Evolutionary conservation across 192 early-diverging fungal species (phyloP).

Genomic region (Coemansia guatemalensis): DNA sequence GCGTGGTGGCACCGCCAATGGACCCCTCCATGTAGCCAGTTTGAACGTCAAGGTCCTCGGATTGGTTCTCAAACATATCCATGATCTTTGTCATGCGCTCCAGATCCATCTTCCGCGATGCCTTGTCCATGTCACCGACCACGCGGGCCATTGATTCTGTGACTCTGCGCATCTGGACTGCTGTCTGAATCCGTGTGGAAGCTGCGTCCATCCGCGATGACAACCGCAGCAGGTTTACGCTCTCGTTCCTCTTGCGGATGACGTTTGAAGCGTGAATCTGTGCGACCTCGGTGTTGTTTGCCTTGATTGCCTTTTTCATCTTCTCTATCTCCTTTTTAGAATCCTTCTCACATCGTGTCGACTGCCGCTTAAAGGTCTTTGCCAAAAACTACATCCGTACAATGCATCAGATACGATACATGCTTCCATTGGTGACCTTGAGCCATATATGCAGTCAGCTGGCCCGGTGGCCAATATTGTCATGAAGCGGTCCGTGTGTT

Average conservation of each 20-base stretch:
- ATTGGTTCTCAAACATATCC: constrained; percentile 97
- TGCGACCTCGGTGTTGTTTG: constrained; percentile 90
- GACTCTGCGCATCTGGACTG: constrained; percentile 88
- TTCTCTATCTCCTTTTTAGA: constrained; percentile 76
- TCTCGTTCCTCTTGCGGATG: constrained; percentile 96
- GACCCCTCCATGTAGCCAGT: constrained; percentile 95
- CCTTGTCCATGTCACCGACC: constrained; percentile 92
- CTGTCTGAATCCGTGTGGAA: constrained; percentile 87
- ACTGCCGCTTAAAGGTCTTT: constrained; percentile 81
- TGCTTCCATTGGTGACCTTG: neutral
- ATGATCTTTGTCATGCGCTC: constrained; percentile 97
- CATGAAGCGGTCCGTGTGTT: neutral
- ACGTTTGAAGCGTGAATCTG: constrained; percentile 93
- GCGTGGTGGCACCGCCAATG: constrained; percentile 84
- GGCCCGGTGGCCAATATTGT: neutral
- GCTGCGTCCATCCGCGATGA: constrained; percentile 92
- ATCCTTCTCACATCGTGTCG: constrained; percentile 86
- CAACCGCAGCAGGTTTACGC: constrained; percentile 83
- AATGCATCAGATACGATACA: neutral
- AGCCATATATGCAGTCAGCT: neutral
- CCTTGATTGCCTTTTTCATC: constrained; percentile 94
- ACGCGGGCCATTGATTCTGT: constrained; percentile 83
- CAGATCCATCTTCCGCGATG: constrained; percentile 93
- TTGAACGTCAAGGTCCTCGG: constrained; percentile 97
- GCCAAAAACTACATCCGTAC: constrained; percentile 74